Percentiles rank a stretch among this genome's conserved stretches.
These are phyloP conservation scores for Funneliformis geosporum DNA, from an alignment of 192 early-diverging fungal species.

Conservation along the genomic window DNA sequence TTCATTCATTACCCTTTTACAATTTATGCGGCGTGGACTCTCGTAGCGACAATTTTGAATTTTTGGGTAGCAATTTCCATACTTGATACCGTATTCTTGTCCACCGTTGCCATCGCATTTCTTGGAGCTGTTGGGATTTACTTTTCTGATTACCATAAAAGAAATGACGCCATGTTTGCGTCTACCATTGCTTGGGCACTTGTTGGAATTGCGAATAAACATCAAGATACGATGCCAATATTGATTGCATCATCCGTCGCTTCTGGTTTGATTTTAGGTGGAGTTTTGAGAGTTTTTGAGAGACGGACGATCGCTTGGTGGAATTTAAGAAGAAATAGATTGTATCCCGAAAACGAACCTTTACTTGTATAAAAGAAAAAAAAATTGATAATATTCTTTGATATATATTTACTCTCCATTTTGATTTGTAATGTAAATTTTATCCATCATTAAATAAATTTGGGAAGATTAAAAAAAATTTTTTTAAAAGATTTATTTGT, in stretches of 20 bases:
- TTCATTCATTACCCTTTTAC: conserved; percentile 49
- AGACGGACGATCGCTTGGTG: background rate
- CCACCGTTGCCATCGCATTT: conserved; percentile 14
- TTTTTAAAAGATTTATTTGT: no score
- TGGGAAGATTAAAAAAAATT: no score
- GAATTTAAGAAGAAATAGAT: background rate
- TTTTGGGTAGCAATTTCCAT: conserved; percentile 29
- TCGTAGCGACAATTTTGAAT: conserved; percentile 32
- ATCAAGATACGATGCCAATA: background rate
- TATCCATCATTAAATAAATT: no score
- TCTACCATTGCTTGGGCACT: conserved; percentile 42
- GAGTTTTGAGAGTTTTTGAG: conserved; percentile 8
- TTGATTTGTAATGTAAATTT: no score
- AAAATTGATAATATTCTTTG: no score
- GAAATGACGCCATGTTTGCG: conserved; percentile 43
- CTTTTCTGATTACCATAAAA: conserved; percentile 42
- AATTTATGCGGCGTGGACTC: conserved; percentile 39
- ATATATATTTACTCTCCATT: no score
- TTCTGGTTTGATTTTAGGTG: conserved; percentile 25
- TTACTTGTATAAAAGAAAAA: conserved; percentile 15
- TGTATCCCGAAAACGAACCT: background rate
- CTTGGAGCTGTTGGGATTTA: conserved; percentile 33
- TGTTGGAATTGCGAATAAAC: conserved; percentile 5
- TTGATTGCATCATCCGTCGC: conserved; percentile 9
- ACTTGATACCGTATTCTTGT: conserved; percentile 11